Percentiles rank a stretch among this genome's conserved stretches.
phyloP scores from a whole-genome alignment of 1,139 yeast genomes.

The Kurtzmaniella quercitrusa region DNA sequence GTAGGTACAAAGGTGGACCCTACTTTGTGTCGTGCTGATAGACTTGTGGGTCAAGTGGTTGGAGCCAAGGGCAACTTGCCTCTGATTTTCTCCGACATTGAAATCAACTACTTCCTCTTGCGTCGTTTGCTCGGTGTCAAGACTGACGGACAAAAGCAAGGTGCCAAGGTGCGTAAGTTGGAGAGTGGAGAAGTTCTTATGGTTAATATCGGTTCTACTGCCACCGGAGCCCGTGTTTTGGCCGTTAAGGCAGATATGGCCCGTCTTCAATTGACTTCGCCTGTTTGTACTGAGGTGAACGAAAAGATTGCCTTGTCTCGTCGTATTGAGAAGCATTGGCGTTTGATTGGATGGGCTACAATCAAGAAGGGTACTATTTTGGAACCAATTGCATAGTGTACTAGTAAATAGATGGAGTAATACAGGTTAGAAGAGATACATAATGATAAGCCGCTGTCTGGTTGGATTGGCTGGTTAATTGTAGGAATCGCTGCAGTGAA shows the following conservation, averaged over 20 bases:
- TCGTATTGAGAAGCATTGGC: slow-evolving; percentile 99
- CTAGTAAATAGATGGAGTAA: not conserved
- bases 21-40: slow-evolving; percentile 97
- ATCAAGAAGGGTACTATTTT: slow-evolving; percentile 91
- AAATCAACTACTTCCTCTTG: slow-evolving; percentile 92
- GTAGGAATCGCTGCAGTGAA: too few species aligned
- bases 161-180: slow-evolving; percentile 90
- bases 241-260: slow-evolving; percentile 99
- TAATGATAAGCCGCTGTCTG: not conserved
- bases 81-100: slow-evolving; percentile 93
- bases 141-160: slow-evolving; percentile 94
- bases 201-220: slow-evolving; percentile 99
- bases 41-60: slow-evolving; percentile 98
- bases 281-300: slow-evolving; percentile 97
- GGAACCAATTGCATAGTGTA: slow-evolving; percentile 52
- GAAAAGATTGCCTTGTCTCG: slow-evolving; percentile 98
- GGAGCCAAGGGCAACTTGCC: slow-evolving; percentile 97
- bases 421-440: not conserved
- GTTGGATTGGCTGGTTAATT: not conserved
- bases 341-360: slow-evolving; percentile 99
- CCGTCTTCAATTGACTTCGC: slow-evolving; percentile 90
- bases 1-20: slow-evolving; percentile 99
- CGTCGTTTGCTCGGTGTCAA: slow-evolving; percentile 98
- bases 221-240: slow-evolving; percentile 98
- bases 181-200: slow-evolving; percentile 93